These are phyloP conservation scores for Alloteropsis semialata DNA, from an alignment of 176 grass and related monocot genomes.

Conservation along the genomic window DNA sequence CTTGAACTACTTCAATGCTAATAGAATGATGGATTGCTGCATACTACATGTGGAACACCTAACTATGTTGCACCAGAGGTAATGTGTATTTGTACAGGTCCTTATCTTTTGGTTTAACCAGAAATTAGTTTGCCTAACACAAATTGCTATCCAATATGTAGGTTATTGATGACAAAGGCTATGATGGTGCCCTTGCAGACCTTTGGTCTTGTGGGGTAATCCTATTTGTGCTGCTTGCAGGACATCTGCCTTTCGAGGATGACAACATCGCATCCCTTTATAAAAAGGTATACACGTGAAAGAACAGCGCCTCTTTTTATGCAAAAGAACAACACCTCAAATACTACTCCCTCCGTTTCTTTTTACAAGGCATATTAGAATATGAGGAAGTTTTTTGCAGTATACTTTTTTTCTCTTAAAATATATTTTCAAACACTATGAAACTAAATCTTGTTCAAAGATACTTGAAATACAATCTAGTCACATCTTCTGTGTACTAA, in stretches of 20 bases:
- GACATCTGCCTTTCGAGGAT: slow-evolving; percentile 89
- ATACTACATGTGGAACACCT: slow-evolving; percentile 86
- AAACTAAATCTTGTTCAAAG: no score
- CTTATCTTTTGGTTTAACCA: not conserved
- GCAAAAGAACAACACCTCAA: not conserved
- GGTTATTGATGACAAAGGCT: slow-evolving; percentile 88
- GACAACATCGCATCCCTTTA: slow-evolving; percentile 61
- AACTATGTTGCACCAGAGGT: slow-evolving; percentile 97
- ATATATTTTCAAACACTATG: no score
- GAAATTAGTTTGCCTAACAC: not conserved
- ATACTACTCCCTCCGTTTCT: not conserved
- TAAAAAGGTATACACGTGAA: slow-evolving; percentile 48
- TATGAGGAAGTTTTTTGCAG: no score
- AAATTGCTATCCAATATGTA: slow-evolving; percentile 15
- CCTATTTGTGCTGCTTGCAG: slow-evolving; percentile 84
- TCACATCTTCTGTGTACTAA: no score
- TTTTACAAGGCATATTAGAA: no score
- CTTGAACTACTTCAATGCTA: slow-evolving; percentile 20
- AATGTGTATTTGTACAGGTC: not conserved
- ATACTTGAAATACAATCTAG: no score
- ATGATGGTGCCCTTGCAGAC: slow-evolving; percentile 82
- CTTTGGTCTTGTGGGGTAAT: slow-evolving; percentile 96
- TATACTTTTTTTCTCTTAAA: no score
- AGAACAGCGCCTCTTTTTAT: not conserved
- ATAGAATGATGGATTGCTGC: slow-evolving; percentile 80